These are phyloP conservation scores for Diaporthe ilicicola DNA, from an alignment of 2,329 filamentous ascomycete species.

Conservation along the genomic window DNA sequence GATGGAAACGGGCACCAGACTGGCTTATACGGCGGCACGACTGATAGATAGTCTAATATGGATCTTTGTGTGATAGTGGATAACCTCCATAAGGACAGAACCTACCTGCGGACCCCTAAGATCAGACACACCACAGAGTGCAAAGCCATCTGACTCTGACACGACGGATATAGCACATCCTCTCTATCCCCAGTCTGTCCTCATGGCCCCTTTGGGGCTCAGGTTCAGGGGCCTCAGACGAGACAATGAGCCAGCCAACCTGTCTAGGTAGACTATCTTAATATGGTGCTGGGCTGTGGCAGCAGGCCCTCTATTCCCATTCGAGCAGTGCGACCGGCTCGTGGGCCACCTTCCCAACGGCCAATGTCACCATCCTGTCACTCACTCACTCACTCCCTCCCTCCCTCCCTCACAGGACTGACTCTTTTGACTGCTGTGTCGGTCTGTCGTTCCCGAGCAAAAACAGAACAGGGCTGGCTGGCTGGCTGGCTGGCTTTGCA, in stretches of 20 bases:
- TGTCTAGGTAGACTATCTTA: too few species aligned
- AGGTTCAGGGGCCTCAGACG: neutral
- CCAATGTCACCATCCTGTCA: slow-evolving; percentile 1
- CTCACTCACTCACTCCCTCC: neutral
- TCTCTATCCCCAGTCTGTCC: neutral
- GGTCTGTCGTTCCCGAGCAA: neutral
- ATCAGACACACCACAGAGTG: too few species aligned
- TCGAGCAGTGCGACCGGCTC: slow-evolving; percentile 17
- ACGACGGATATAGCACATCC: neutral
- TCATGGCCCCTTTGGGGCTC: neutral
- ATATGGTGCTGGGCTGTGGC: slow-evolving; percentile 9
- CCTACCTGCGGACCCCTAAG: too few species aligned
- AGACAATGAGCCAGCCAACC: neutral
- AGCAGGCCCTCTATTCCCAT: slow-evolving; percentile 7
- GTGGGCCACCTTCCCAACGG: slow-evolving; percentile 12
- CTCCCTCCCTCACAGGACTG: neutral
- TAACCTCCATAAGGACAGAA: neutral
- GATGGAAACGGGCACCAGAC: neutral
- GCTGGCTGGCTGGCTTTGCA: neutral
- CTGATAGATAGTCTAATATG: neutral
- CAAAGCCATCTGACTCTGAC: neutral
- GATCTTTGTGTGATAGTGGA: neutral
- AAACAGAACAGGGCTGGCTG: neutral
- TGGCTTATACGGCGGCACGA: slow-evolving; percentile 2
- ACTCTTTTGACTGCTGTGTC: too few species aligned